These are phyloP conservation scores for Microdochium trichocladiopsis DNA, from an alignment of 2,329 filamentous ascomycete species.

Conservation along the genomic window DNA sequence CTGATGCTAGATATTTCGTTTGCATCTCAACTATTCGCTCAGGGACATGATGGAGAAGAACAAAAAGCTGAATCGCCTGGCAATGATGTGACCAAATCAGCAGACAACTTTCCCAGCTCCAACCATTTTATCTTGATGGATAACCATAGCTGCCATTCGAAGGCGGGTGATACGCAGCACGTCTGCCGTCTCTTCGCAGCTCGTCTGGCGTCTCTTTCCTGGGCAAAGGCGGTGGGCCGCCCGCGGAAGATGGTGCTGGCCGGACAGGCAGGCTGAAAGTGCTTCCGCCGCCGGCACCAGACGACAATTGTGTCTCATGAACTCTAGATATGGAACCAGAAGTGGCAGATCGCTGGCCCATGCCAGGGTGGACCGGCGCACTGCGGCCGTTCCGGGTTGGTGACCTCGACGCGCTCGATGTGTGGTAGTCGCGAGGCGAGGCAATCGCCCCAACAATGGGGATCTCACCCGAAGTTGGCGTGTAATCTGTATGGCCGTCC, in stretches of 20 bases:
- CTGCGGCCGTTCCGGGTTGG: constrained; percentile 43
- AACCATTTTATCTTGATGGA: constrained; percentile 16
- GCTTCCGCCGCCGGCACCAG: constrained; percentile 34
- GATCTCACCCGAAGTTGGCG: constrained; percentile 67
- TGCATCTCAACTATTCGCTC: constrained; percentile 4
- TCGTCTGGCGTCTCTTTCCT: constrained; percentile 51
- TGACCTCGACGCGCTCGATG: constrained; percentile 35
- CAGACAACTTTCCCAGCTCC: background rate
- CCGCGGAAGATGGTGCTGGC: constrained; percentile 50
- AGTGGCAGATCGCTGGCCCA: constrained; percentile 43
- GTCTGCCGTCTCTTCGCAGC: constrained; percentile 40
- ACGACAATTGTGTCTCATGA: constrained; percentile 23
- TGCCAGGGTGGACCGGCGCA: constrained; percentile 39
- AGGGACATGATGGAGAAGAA: background rate
- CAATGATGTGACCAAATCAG: constrained; percentile 1
- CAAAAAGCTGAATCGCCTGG: constrained; percentile 1
- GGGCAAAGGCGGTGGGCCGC: constrained; percentile 53
- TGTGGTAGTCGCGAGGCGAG: constrained; percentile 45
- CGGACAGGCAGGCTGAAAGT: constrained; percentile 61
- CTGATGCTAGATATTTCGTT: background rate
- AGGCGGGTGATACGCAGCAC: constrained; percentile 43
- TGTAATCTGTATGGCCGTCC: constrained; percentile 39
- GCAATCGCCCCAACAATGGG: constrained; percentile 54
- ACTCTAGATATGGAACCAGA: constrained; percentile 46
- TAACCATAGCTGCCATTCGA: constrained; percentile 30